These are phyloP conservation scores for Schizopora paradoxa DNA, from an alignment of 1,284 basidiomycete genomes.

Conservation along the genomic window DNA sequence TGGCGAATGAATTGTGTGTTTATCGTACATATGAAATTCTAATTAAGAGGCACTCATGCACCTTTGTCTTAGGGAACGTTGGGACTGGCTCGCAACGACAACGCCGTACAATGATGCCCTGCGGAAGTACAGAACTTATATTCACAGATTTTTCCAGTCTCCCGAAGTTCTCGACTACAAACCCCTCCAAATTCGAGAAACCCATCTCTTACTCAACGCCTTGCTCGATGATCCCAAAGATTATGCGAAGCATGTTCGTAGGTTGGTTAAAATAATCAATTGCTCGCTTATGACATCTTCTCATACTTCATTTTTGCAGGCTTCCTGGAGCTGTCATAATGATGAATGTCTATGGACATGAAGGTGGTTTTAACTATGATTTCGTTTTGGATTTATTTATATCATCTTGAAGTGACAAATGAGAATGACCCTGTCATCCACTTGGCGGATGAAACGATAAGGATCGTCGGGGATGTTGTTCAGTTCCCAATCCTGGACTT, in stretches of 20 bases:
- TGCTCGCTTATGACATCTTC: too few relatives aligned
- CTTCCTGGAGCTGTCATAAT: neutral
- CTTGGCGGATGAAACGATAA: conserved; percentile 13
- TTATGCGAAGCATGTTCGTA: neutral
- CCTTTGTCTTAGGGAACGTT: neutral
- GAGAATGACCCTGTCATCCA: conserved; percentile 9
- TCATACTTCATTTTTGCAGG: too few relatives aligned
- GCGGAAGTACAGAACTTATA: neutral
- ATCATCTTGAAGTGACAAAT: neutral
- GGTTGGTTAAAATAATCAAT: too few relatives aligned
- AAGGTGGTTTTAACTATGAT: neutral
- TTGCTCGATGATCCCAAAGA: conserved; percentile 5
- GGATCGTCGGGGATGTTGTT: too few relatives aligned
- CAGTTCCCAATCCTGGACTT: too few relatives aligned
- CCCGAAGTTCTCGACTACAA: conserved; percentile 1
- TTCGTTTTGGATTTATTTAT: neutral
- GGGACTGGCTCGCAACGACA: neutral
- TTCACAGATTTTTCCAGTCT: neutral
- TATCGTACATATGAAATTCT: too few relatives aligned
- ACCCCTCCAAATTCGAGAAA: conserved; percentile 6
- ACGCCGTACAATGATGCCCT: conserved; percentile 2
- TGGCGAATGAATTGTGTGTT: conserved; percentile 1
- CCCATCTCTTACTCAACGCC: conserved; percentile 7
- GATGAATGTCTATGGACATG: neutral
- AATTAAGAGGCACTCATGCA: too few relatives aligned